Base-by-base conservation (phyloP, 331 rosid genomes). In the Acacia pycnantha region DNA sequence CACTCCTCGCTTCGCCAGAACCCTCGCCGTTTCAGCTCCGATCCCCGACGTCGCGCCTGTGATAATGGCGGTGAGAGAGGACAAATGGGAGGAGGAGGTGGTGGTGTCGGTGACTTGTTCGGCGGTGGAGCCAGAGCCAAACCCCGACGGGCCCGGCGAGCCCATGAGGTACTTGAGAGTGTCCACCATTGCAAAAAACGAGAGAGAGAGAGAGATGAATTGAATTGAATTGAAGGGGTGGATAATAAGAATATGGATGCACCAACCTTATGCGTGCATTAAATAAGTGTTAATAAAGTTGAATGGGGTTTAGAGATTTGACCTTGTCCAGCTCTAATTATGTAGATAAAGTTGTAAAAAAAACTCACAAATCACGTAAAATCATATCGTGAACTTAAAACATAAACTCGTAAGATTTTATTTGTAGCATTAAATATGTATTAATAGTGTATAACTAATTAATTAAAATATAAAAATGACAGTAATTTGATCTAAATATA, bases 11-110 rank as follows among this genome's bases (percentile, higher is more conserved):
- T 85, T 85, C 6, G 99, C 99, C 44, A 95, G 83, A 15, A 92
- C 97, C 47, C 92, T 86, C 31, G 99, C 97, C 26, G 98, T 95
- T 87, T 95, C 99, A 0, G 87, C 96, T 46, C 99, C 99, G 79
- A 95, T 95, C 72, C 99, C 98, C 5, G 99, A 95, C 47, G 99
- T 93, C 3, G 94, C 96, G 9, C 98, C 98, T 50, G 99, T 95
- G 64, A 95, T 90, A 73, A 95, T 90, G 79, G 96, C 94, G 56
- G 98, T 95, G 89, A 93, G 35, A 82, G 85, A 87, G 73, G 88
- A 79, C 54, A 93, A 91, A 78, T 91, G 87, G 74, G 84, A 11
- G 79, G 80, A 71, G 79, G 79, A 9, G 79, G 78, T 56, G 79
- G 79, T 50, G 59, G 41, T 7, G 43, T 81, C 79, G 1, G 94